A percentile compares a stretch with the other conserved stretches of the same genome.
phyloP scores from a whole-genome alignment of 208 protist species.

The Herpetomonas tarakana region DNA sequence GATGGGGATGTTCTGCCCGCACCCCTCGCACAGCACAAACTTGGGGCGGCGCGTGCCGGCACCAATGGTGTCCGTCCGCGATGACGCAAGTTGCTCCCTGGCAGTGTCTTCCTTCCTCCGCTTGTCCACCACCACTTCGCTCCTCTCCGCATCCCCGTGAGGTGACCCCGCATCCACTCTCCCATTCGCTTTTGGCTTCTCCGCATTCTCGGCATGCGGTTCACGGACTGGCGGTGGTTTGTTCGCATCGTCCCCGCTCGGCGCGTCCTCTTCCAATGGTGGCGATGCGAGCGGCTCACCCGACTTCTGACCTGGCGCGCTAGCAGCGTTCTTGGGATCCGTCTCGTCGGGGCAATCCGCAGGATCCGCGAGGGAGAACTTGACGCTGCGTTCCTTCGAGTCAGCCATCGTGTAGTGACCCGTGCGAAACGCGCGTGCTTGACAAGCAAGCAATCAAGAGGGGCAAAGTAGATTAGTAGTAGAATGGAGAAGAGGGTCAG shows the following conservation, averaged over 20 bases:
- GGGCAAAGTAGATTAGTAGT: no score
- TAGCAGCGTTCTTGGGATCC: constrained; percentile 6
- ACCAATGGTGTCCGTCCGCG: constrained; percentile 51
- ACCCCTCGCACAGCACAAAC: constrained; percentile 56
- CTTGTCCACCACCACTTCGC: constrained; percentile 1
- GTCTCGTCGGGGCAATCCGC: constrained; percentile 15
- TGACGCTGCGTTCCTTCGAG: constrained; percentile 15
- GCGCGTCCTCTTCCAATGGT: no score
- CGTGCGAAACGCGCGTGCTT: no score
- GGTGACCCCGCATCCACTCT: no score
- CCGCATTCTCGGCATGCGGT: no score
- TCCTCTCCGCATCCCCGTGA: no score
- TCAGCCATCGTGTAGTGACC: constrained; percentile 6
- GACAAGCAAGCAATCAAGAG: no score
- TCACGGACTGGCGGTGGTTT: no score
- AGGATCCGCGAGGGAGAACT: constrained; percentile 23
- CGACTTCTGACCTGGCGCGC: not conserved
- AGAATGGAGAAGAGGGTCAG: no score
- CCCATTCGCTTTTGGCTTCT: no score
- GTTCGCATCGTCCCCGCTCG: no score
- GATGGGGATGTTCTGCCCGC: constrained; percentile 58
- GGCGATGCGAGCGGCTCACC: not conserved
- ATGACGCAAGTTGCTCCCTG: constrained; percentile 17
- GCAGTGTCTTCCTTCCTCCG: not conserved
- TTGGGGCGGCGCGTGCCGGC: constrained; percentile 15